phyloP scores from a whole-genome alignment of 495 filamentous ascomycete species.

The Ascodesmis nigricans region DNA sequence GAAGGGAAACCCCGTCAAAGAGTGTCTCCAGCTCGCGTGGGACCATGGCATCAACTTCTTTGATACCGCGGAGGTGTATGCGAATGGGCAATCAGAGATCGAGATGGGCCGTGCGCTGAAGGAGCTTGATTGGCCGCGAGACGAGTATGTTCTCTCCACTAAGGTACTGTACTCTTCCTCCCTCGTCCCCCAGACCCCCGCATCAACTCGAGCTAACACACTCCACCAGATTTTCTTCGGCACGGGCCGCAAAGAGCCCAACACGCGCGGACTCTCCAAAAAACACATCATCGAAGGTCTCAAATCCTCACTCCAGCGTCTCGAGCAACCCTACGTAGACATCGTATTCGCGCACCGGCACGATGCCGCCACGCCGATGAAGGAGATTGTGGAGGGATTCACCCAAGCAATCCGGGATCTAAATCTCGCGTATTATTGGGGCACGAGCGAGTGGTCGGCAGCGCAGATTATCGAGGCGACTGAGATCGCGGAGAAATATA shows the following conservation, averaged over 20 bases:
- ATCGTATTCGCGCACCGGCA: constrained; percentile 28
- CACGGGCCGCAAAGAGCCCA: constrained; percentile 29
- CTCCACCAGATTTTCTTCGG: too few species aligned
- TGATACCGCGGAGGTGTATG: constrained; percentile 33
- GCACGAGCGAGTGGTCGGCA: constrained; percentile 34
- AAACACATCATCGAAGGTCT: constrained; percentile 30
- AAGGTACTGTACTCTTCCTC: constrained; percentile 53
- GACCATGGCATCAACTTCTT: constrained; percentile 50
- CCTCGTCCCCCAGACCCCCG: constrained; percentile 53
- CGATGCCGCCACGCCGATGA: constrained; percentile 28
- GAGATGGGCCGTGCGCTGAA: constrained; percentile 38
- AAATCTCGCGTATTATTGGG: constrained; percentile 31
- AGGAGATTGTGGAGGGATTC: constrained; percentile 30
- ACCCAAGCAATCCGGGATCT: constrained; percentile 27
- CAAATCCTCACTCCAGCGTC: constrained; percentile 26
- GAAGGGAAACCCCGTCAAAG: constrained; percentile 38
- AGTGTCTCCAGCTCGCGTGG: constrained; percentile 55
- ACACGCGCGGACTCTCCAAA: constrained; percentile 26
- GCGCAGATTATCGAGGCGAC: constrained; percentile 34
- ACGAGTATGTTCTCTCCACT: constrained; percentile 64
- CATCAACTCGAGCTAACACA: too few species aligned
- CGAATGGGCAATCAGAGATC: constrained; percentile 32
- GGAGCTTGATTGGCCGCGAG: constrained; percentile 49
- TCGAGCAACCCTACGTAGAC: constrained; percentile 29
- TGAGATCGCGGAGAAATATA: constrained; percentile 33